Evolutionary conservation across 345 rosid species (phyloP).

Genomic region (Camelina sativa): DNA sequence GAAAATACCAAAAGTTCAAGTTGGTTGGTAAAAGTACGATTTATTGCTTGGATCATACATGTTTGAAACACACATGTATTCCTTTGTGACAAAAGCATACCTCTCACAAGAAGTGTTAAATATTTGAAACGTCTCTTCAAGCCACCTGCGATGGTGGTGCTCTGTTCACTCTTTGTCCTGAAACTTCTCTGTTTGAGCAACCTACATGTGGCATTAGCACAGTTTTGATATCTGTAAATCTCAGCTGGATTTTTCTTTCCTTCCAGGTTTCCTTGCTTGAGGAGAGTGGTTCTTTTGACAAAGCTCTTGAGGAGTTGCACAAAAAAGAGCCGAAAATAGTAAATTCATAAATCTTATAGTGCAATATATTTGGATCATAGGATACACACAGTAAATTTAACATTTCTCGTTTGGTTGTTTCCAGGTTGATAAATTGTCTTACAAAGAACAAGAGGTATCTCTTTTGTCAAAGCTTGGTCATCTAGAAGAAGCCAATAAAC

Average conservation of each 20-base stretch:
- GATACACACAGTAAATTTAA: constrained; percentile 18
- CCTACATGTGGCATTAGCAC: constrained; percentile 19
- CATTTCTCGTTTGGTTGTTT: constrained; percentile 35
- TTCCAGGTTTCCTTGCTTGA: constrained; percentile 86
- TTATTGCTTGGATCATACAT: constrained; percentile 6
- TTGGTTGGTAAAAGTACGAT: neutral
- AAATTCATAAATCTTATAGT: constrained; percentile 41
- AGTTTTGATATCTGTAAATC: constrained; percentile 22
- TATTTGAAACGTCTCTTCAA: neutral
- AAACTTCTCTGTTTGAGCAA: constrained; percentile 16
- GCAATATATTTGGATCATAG: constrained; percentile 18
- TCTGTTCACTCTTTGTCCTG: constrained; percentile 7
- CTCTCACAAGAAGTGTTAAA: constrained; percentile 13
- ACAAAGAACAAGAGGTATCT: constrained; percentile 88
- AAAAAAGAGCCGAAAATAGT: constrained; percentile 82
- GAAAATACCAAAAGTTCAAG: neutral
- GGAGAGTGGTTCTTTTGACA: constrained; percentile 70
- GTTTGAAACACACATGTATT: neutral
- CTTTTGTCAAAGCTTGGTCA: constrained; percentile 76
- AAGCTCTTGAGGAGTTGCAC: constrained; percentile 83
- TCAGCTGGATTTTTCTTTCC: neutral
- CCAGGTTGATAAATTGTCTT: constrained; percentile 87
- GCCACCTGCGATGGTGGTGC: constrained; percentile 9
- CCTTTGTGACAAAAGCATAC: neutral
- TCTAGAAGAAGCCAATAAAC: constrained; percentile 75